Conservation (phyloP, 129 eudicot species). For the Arctium lappa region DNA sequence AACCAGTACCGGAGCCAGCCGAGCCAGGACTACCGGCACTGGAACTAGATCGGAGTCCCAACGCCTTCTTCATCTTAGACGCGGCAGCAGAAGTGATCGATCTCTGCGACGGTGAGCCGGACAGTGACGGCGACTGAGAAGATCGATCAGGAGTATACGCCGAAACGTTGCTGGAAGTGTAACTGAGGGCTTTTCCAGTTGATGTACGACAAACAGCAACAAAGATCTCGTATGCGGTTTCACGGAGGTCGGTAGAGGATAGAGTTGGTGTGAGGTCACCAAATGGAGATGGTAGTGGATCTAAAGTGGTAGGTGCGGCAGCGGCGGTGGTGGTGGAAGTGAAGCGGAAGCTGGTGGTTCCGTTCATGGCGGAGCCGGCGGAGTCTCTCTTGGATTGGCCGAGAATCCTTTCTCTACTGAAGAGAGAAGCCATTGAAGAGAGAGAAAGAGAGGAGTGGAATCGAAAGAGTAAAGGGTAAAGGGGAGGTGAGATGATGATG, state of each 20-base stretch:
- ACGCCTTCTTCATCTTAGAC: constrained; percentile 93
- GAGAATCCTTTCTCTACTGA: constrained; percentile 64
- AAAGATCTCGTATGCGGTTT: constrained; percentile 96
- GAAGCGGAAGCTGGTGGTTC: constrained; percentile 37
- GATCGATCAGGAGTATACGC: constrained; percentile 17
- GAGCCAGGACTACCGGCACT: constrained; percentile 41
- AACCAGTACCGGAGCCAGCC: constrained; percentile 23
- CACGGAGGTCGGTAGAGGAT: constrained; percentile 72
- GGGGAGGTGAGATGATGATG: constrained; percentile 11
- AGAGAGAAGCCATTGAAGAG: constrained; percentile 90
- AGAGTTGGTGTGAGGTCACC: constrained; percentile 71
- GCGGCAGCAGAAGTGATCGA: constrained; percentile 92
- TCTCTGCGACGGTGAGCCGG: constrained; percentile 61
- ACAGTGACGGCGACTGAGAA: constrained; percentile 32
- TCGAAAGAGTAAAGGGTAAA: constrained; percentile 3
- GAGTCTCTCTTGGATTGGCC: constrained; percentile 65
- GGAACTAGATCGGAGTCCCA: constrained; percentile 83
- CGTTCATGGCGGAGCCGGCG: constrained; percentile 26
- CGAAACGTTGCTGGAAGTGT: constrained; percentile 38
- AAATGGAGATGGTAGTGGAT: constrained; percentile 71
- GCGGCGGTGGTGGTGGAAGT: constrained; percentile 31
- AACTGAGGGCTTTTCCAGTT: constrained; percentile 69
- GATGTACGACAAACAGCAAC: constrained; percentile 84
- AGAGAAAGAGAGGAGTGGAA: constrained; percentile 25
- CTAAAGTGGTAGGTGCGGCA: constrained; percentile 2